Base-by-base conservation (phyloP, 495 filamentous ascomycete genomes). In the Podospora anserina region DNA sequence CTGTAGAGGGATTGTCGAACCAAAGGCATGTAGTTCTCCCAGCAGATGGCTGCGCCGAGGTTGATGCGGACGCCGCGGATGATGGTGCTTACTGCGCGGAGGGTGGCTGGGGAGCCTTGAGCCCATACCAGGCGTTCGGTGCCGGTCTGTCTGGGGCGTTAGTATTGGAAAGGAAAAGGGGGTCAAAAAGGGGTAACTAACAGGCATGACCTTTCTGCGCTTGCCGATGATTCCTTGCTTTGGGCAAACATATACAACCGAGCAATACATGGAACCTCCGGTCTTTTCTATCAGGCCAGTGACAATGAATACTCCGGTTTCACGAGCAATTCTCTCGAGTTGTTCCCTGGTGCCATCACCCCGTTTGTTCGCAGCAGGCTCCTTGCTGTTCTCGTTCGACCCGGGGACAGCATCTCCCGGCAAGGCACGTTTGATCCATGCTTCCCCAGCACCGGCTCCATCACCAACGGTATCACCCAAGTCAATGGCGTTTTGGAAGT, bases 11-110 rank as follows among this genome's bases (percentile, higher is more conserved):
- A 71, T 62, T 84, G 82, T 4, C 82, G 78, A 1, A 98, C 84
- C 20, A 97, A 80, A 0, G 94, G 94, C 94, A 98, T 98, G 75
- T 92, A 96, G 71, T 92, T 97, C 78, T 98, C 94, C 94, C 94
- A 98, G 81, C 94, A 98, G 56, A 98, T 96, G 1, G 94, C 94
- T 0, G 92, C 88, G 0, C 88, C 94, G 6, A 97, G 80, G 18
- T 89, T 93, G 20, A 98, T 79, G 58, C 85, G 87, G 16, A 94
- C 87, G 23, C 91, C 92, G 23, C 87, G 86, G 68, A 98, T 89
- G n/a, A 82, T 85, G 0, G 93, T 93, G 23, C 88, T 91, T 1
- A 97, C 84, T 0, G 94, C 94, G 65, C 88, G 87, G 32, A 98
- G 86, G 1, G 92, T 94, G 0, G 88, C 86, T 0, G 93, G 84